Evolutionary conservation across 345 rosid species (phyloP), one percentile per base, ranked within the genome.

Genomic region (Linum tenue): DNA sequence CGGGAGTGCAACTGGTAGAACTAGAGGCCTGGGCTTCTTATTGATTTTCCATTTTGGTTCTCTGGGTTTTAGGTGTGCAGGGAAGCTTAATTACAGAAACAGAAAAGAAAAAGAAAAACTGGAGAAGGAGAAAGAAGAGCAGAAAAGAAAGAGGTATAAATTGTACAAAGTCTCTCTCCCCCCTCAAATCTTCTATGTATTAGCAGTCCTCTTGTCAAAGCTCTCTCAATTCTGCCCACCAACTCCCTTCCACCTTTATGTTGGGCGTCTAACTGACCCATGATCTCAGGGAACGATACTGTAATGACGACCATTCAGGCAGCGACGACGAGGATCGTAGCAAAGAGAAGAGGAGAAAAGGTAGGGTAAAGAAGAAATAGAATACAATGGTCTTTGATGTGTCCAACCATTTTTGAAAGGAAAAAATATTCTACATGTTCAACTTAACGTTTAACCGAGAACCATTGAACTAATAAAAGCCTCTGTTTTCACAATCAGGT

Each of bases 1-100:
- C 10, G 3, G 9, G 50, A 1, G 50, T 43, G 10, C 6, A 43
- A 43, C 50, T 43, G 6, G 2, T 43, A 43, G 53, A 3, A 15
- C 7, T 9, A 12, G 3, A 9, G 53, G 9, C 14, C 53, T 48
- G 53, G 3, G 53, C 53, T 48, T 22, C 53, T 48, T 22, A 22
- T 22, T 22, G 31, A 22, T 22, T 22, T 48, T 48, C 53, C 53
- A 48, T 7, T 48, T 48, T 48, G 11, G 53, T 0, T 6, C 14
- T 48, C 14, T 48, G 9, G 53, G 35, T 48, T 63, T 58, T 63
- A 94, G 97, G 68, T 90, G 97, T 67, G 80, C 88, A 0, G 89
- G 79, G 74, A 94, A 88, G 78, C 92, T 94, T 65, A 69, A 86
- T 79, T 88, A 90, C 83, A 90, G 79, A 77, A 86, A 63, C 69